Base-by-base conservation (phyloP, 192 early-diverging fungal species). In the Chytriomyces hyalinus region DNA sequence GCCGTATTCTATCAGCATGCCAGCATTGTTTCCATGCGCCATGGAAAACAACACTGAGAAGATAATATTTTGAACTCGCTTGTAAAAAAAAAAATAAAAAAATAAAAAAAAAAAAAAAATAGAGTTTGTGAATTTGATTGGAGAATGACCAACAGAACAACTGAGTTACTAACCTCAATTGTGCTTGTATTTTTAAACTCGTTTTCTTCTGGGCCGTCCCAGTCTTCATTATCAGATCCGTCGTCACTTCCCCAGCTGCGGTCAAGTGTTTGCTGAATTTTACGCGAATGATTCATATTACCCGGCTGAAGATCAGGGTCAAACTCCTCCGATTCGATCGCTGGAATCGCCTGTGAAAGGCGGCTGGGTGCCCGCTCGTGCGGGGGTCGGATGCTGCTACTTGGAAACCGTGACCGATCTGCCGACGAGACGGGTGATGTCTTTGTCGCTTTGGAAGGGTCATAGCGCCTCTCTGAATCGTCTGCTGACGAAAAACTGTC, bases 11-110 rank as follows among this genome's bases (percentile, higher is more conserved):
- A 74, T 20, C 9, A 46, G 24, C 8, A 11, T 13, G 24, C 36
- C 11, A 13, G 66, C 20, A 15, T 20, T 63, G 61, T 74, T 74
- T 28, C 72, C 72, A 64, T 74, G 72, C 8, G 59, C 61, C 72
- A 74, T 74, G 17, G 26, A 62, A 46, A 74, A 74, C 61, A 74
- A n/a, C 11, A 74, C 72, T 6, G 45, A 26, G 13, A 20, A 65
- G 28, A 26, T 65, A 6, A 65, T 24, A 65, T 65, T 36, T n/a
- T 65, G 63, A 13, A 24, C 26, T 65, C 28, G 1, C 20, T 65
- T 43, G 17, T 11, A 6, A 13, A 44, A 44, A 15, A 15, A 11
- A 46, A 24, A 28, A 10, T 24, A 64, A 24, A 10, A 64, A 20
- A 64, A 26, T n/a, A n/a, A 6, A 13, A 44, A 44, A 15, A 64